phyloP scores from a whole-genome alignment of 805 yeast genomes.

The Yamadazyma akitaensis region DNA sequence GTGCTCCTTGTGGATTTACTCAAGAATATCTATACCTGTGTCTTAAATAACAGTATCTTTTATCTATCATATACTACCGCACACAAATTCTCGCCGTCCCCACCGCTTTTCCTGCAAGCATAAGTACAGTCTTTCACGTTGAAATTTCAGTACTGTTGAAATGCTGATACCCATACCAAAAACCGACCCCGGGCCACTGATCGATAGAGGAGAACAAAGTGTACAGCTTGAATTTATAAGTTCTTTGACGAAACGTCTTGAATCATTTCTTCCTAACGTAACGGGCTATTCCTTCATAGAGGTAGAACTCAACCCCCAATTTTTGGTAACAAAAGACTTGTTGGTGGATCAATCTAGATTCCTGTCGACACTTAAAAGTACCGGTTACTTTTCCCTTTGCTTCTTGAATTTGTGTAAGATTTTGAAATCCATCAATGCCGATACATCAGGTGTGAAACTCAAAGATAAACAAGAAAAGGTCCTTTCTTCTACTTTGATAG shows the following conservation, averaged over 20 bases:
- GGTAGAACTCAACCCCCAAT: conserved; percentile 41
- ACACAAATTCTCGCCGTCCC: neutral
- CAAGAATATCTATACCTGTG: neutral
- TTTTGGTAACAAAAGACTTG: conserved; percentile 27
- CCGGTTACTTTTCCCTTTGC: conserved; percentile 19
- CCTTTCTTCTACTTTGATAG: conserved; percentile 29
- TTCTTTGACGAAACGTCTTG: conserved; percentile 27
- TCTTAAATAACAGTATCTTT: neutral
- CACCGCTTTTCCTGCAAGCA: no score
- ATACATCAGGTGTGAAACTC: conserved; percentile 19
- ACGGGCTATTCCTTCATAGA: conserved; percentile 39
- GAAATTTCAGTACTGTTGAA: neutral
- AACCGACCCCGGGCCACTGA: neutral
- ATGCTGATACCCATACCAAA: neutral
- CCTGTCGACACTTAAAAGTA: conserved; percentile 6
- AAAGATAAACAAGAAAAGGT: conserved; percentile 29
- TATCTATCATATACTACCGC: neutral
- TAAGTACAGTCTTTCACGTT: no score
- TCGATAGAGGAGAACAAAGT: neutral
- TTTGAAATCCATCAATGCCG: conserved; percentile 24
- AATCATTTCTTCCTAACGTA: conserved; percentile 33
- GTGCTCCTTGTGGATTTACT: neutral
- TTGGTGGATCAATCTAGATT: conserved; percentile 18
- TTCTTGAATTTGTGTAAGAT: conserved; percentile 21
- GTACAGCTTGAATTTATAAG: conserved; percentile 17